A percentile compares a stretch with the other conserved stretches of the same genome.
phyloP scores from a whole-genome alignment of 768 basidiomycete genomes.

The Leccinum longicurvipes region DNA sequence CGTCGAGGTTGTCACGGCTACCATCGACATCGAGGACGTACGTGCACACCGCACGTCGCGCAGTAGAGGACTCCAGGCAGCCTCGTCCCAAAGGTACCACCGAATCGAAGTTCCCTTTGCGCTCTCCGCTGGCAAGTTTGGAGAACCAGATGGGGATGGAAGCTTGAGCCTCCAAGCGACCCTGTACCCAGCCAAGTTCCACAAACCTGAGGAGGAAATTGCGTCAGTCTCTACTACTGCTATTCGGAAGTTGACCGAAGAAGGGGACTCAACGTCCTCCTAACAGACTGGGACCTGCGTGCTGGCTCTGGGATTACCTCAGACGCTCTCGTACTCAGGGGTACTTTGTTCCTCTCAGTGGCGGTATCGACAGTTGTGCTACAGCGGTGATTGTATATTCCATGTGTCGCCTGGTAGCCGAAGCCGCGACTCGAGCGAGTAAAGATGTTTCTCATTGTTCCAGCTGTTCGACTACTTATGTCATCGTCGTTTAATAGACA shows the following conservation, averaged over 20 bases:
- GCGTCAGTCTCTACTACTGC: slow-evolving; percentile 56
- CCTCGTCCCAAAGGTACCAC: slow-evolving; percentile 67
- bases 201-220: slow-evolving; percentile 93
- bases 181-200: slow-evolving; percentile 45
- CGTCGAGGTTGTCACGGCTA: slow-evolving; percentile 95
- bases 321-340: slow-evolving; percentile 90
- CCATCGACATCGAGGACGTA: slow-evolving; percentile 95
- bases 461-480: not conserved
- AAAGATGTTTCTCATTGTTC: slow-evolving; percentile 14
- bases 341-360: slow-evolving; percentile 92
- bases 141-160: slow-evolving; percentile 55
- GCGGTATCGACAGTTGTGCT: slow-evolving; percentile 96
- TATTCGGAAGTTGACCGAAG: not conserved
- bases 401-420: slow-evolving; percentile 89
- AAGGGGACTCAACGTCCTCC: not conserved
- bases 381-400: slow-evolving; percentile 95
- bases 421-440: slow-evolving; percentile 76
- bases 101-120: slow-evolving; percentile 81
- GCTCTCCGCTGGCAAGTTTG: slow-evolving; percentile 71
- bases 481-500: slow-evolving; percentile 42
- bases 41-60: slow-evolving; percentile 82
- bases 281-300: slow-evolving; percentile 87
- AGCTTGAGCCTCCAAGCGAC: slow-evolving; percentile 49
- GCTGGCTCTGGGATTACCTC: slow-evolving; percentile 99
- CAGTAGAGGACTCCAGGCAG: slow-evolving; percentile 89